Percentiles rank a stretch among this genome's conserved stretches.
Evolutionary conservation across 106 monocot genomes (phyloP).

Genomic region (Phalaenopsis aphrodite): DNA sequence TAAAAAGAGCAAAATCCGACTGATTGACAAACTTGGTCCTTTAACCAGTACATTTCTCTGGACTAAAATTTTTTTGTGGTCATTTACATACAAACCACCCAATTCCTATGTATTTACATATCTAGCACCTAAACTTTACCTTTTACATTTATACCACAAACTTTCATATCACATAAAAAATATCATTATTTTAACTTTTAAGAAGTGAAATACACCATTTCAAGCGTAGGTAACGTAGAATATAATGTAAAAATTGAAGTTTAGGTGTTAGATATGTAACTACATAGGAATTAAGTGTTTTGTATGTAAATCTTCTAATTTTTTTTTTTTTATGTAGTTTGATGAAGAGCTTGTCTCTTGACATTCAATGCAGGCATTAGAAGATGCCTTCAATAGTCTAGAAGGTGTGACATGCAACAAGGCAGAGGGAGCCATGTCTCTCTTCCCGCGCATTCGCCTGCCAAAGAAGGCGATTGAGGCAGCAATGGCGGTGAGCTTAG

Average conservation of each 20-base stretch:
- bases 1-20: too few relatives aligned
- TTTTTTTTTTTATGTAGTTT: neutral
- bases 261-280: neutral
- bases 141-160: too few relatives aligned
- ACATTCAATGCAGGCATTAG: conserved; percentile 43
- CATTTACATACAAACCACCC: too few relatives aligned
- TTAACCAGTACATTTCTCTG: too few relatives aligned
- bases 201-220: too few relatives aligned
- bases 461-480: conserved; percentile 80
- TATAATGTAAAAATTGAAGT: too few relatives aligned
- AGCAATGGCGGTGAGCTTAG: conserved; percentile 44
- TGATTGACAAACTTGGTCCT: too few relatives aligned
- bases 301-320: neutral
- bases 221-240: too few relatives aligned
- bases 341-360: neutral
- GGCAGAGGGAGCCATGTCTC: conserved; percentile 95
- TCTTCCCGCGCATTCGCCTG: conserved; percentile 71
- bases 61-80: too few relatives aligned
- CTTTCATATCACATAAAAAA: neutral
- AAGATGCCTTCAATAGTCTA: conserved; percentile 81
- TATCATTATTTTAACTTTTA: neutral
- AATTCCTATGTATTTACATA: too few relatives aligned
- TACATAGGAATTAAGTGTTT: neutral
- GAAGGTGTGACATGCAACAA: conserved; percentile 91
- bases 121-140: too few relatives aligned